Percentiles rank a stretch among this genome's conserved stretches.
Conservation (phyloP, 495 filamentous ascomycete species). For the Hypomontagnella submonticulosa region DNA sequence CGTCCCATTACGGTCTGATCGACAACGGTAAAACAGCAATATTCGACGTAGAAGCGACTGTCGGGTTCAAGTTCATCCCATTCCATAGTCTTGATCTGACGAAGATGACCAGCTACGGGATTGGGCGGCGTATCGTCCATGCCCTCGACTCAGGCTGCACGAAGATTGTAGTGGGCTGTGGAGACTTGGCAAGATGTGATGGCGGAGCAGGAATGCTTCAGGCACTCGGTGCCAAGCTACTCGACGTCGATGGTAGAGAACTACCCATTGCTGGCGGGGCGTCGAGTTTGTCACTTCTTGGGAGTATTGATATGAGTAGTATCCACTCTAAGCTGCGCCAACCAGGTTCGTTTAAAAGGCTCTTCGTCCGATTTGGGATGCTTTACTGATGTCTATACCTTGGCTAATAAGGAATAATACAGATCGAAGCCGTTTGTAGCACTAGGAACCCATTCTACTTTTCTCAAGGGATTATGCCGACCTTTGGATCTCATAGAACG, state of each 20-base stretch:
- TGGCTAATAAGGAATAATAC: neutral
- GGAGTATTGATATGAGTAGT: neutral
- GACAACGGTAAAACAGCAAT: neutral
- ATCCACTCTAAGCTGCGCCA: neutral
- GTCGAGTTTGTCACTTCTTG: neutral
- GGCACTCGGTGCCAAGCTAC: constrained; percentile 5
- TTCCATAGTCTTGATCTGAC: neutral
- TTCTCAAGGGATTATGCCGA: neutral
- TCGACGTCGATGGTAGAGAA: neutral
- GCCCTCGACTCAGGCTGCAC: constrained; percentile 5
- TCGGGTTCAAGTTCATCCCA: neutral
- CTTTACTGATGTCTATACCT: neutral
- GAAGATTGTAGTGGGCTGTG: neutral
- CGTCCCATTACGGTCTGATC: neutral
- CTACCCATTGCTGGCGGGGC: neutral
- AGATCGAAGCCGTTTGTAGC: constrained; percentile 4
- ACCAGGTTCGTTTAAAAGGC: neutral
- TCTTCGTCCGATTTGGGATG: neutral
- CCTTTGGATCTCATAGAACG: neutral
- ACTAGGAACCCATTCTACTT: neutral
- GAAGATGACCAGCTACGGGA: neutral
- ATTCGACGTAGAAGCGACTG: neutral
- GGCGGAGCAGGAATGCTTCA: constrained; percentile 13
- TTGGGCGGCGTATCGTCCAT: neutral
- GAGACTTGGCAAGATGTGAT: neutral